Percentiles rank a stretch among this genome's conserved stretches.
phyloP scores from a whole-genome alignment of 257 asterid genomes.

The Echium plantagineum region DNA sequence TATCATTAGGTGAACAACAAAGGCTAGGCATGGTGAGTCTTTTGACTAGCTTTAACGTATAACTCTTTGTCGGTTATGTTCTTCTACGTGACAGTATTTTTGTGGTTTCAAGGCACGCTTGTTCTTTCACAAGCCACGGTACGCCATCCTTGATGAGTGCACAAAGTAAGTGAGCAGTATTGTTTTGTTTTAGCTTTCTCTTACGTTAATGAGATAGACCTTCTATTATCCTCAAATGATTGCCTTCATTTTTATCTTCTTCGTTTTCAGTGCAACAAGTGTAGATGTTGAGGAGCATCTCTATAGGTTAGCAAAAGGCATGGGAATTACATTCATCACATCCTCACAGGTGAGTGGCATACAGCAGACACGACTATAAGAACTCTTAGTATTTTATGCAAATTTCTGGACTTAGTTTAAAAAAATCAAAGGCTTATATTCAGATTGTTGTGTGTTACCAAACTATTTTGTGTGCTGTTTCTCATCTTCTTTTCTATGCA shows the following conservation, averaged over 20 bases:
- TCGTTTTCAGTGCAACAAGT: conserved; percentile 74
- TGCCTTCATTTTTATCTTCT: conserved; percentile 9
- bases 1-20: conserved; percentile 98
- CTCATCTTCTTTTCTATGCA: conserved; percentile 1
- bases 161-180: conserved; percentile 56
- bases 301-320: conserved; percentile 65
- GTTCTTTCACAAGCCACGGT: conserved; percentile 92
- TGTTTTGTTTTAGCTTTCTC: neutral
- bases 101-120: conserved; percentile 67
- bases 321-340: conserved; percentile 89
- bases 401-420: too few relatives aligned
- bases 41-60: neutral
- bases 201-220: conserved; percentile 4
- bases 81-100: conserved; percentile 12
- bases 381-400: too few relatives aligned
- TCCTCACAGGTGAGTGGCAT: conserved; percentile 73
- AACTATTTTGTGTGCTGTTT: neutral
- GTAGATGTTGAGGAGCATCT: conserved; percentile 98
- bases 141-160: conserved; percentile 94
- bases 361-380: neutral
- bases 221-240: conserved; percentile 6
- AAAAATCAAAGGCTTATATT: neutral
- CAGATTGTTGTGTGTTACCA: neutral
- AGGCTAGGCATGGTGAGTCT: conserved; percentile 88
- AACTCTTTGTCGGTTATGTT: neutral